Evolutionary conservation across 495 filamentous ascomycete genomes (phyloP), one percentile per base, ranked within the genome.

Genomic region (Pseudevernia furfuracea): DNA sequence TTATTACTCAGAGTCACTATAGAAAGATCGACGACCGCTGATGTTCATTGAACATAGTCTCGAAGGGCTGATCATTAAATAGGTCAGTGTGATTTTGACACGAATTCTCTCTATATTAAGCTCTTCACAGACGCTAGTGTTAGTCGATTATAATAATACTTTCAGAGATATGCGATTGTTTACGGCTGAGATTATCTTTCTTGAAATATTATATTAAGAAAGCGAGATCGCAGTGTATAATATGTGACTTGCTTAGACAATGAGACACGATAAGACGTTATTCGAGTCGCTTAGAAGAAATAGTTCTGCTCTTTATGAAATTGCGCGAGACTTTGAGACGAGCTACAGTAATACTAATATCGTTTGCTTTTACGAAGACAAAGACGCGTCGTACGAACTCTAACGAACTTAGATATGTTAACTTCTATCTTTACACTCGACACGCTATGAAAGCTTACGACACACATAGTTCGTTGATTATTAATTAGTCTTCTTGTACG

Each of bases 361-460:
- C 23, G 25, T 52, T 28, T 52, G 23, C 48, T 52, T 52, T 52
- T 52, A 52, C 48, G 48, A 52, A 30, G n/a, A 52, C 12, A 52
- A 52, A 52, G 4, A 28, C 11, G 48, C 25, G 23, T 52, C 48
- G 23, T 52, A 52, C 23, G 48, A 25, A 28, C 48, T 25, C 25
- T 52, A 9, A 25, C 48, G 25, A 10, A 28, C 25, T 52, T 25
- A 52, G 25, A 25, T 52, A 10, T 15, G 48, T 6, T 52, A 10
- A 52, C 25, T 52, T 25, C 23, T 52, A 4, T 10, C 23, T 52
- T 52, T 14, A 30, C 48, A 52, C 48, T 52, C 48, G 25, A 52
- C 48, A 9, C 3, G 48, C 48, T 52, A 10, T 30, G 23, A 3
- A 10, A 28, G 48, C 48, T 52, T 6, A 52, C 25, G 48, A 52